Evolutionary conservation across 2,329 filamentous ascomycete species (phyloP).

Genomic region (Graphiopsis chlorocephala): DNA sequence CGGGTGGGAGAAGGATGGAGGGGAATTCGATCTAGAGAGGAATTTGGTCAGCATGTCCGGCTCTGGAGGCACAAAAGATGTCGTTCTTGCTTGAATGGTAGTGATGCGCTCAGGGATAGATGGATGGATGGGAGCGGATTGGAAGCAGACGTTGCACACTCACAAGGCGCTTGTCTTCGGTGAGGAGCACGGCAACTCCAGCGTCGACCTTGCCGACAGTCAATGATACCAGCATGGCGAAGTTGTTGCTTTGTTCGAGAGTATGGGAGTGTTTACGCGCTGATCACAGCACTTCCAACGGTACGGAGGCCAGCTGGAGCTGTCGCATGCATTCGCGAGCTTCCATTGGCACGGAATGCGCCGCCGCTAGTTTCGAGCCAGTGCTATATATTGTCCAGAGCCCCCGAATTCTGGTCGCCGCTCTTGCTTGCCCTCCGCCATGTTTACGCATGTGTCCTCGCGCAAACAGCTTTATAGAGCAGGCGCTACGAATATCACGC

Average conservation of each 20-base stretch:
- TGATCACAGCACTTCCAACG: neutral
- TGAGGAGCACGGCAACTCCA: conserved; percentile 93
- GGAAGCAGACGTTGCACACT: conserved; percentile 30
- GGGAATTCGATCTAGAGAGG: conserved; percentile 86
- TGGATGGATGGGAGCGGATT: neutral
- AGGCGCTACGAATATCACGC: neutral
- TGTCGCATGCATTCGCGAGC: neutral
- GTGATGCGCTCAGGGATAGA: neutral
- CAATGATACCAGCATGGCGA: conserved; percentile 86
- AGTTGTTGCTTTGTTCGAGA: neutral
- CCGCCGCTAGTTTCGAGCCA: neutral
- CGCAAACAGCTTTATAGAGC: neutral
- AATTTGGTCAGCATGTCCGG: neutral
- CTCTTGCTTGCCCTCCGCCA: neutral
- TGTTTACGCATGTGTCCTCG: neutral
- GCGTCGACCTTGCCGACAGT: conserved; percentile 99
- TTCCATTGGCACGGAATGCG: neutral
- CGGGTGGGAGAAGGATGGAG: conserved; percentile 90
- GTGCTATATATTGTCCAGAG: neutral
- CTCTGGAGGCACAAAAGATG: neutral
- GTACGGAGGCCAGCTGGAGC: conserved; percentile 9
- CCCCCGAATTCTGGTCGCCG: neutral
- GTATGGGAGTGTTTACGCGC: neutral
- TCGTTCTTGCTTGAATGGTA: conserved; percentile 10
- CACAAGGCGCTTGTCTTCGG: conserved; percentile 94